Base-by-base conservation (phyloP, 2,329 filamentous ascomycete species). In the Aspergillus fischeri region DNA sequence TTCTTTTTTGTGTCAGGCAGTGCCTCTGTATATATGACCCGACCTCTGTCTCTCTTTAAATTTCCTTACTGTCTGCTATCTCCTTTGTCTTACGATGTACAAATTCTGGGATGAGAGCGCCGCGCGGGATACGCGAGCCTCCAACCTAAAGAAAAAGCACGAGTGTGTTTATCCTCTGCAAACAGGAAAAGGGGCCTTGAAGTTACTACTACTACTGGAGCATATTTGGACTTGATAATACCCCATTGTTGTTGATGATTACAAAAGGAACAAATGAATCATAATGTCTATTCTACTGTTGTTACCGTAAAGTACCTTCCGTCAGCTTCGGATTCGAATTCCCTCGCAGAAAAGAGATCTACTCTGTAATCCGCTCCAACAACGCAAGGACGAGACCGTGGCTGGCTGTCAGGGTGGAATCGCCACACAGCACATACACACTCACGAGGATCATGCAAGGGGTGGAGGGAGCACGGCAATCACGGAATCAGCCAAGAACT, bases 1-100 rank as follows among this genome's bases (percentile, higher is more conserved):
- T 59, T 58, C 55, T 56, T 42, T 56, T 59, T 25, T 52, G 58
- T 52, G 59, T 59, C 54, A 58, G 48, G 61, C 59, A 59, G 53
- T 38, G 32, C 32, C 32, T 38, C 32, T 38, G 32, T 38, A 38
- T 38, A 38, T 38, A 38, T 38, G 32, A 38, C 14, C 32, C 14
- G 14, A 17, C 32, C 14, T 17, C 5, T 38, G 32, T 38, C 32
- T 17, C 14, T 38, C 32, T 38, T 38, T 38, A 38, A 2, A 38
- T 17, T 38, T 38, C 14, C 32, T 17, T 38, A 38, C 14, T 38
- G 32, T 38, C 32, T 14, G 10, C 4, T 7, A 38, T 38, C 3
- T 38, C 32, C 32, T 38, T 38, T 38, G 32, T 38, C 14, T 35
- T 38, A 38, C 14, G 32, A 14, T 38, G 32, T 38, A 38, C 32